Conservation (phyloP, 768 basidiomycete species). For the Crassisporium funariophilum region DNA sequence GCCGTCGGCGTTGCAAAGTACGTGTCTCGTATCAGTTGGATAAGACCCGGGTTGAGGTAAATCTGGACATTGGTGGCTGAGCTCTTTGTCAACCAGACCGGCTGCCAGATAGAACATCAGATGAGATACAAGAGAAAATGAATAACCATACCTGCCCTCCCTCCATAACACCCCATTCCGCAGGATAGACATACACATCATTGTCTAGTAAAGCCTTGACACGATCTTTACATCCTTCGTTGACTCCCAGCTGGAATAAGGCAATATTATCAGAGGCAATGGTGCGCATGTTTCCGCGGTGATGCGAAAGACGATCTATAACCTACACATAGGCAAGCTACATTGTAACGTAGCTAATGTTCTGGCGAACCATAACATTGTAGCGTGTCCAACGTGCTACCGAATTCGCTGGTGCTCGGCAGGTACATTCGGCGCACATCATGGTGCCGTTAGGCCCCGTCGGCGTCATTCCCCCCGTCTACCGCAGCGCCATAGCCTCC, state of each 20-base stretch:
- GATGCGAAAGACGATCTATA: constrained; percentile 7
- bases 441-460: no score
- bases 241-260: constrained; percentile 10
- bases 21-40: constrained; percentile 3
- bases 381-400: no score
- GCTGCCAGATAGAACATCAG: background rate
- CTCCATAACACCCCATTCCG: constrained; percentile 7
- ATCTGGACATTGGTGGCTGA: constrained; percentile 6
- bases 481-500: no score
- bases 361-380: no score
- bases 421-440: no score
- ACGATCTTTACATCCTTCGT: background rate
- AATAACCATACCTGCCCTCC: constrained; percentile 7
- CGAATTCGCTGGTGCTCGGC: no score
- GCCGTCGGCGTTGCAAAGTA: constrained; percentile 2
- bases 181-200: constrained; percentile 11
- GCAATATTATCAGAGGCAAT: constrained; percentile 7
- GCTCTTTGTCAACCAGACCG: constrained; percentile 2
- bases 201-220: constrained; percentile 7
- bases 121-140: background rate
- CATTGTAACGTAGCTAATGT: no score
- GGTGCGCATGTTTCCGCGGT: background rate
- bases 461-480: no score
- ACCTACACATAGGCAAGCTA: no score
- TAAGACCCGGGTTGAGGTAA: constrained; percentile 7